Base-by-base conservation (phyloP, 2,329 filamentous ascomycete species). In the Colletotrichum sp. region DNA sequence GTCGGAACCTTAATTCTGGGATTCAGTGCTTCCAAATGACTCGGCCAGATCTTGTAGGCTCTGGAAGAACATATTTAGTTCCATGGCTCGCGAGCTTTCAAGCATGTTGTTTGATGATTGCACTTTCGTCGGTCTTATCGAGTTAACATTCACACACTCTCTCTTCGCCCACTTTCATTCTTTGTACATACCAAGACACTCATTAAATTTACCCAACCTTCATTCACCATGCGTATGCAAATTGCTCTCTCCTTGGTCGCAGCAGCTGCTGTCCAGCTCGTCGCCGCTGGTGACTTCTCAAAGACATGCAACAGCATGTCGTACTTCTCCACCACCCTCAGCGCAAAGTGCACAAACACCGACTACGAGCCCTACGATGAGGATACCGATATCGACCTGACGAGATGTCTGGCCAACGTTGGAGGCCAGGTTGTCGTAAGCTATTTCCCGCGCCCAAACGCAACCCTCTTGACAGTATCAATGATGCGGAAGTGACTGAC, bases 381-480 rank as follows among this genome's bases (percentile, higher is more conserved):
- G 44, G 10, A 13, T 10, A 18, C 44, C 10, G 44, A 52, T 13
- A 1, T 52, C 10, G 44, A 52, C n/a, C 44, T 52, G 2, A 21
- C 44, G 1, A 52, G 44, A 21, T 52, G 44, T 13, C 44, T 52
- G 1, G 44, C 44, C n/a, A 52, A 52, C 0, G n/a, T 52, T 13
- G 44, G 44, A 3, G 44, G 44, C 44, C n/a, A 52, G n/a, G n/a
- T 52, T 13, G n/a, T 52, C 44, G 44, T 52, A 52, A 52, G 44
- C 44, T 8, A 8, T 8, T 8, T 21, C 6, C 44, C 44, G 0
- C 4, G 4, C 2, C n/a, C 6, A 8, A 21, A 52, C 36, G 3
- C 44, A 52, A 52, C 0, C 1, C 3, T 13, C 0, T 52, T 13
- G 44, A 0, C 1, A 5, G 44, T 21, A 0, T 21, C 12, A 1